Base-by-base conservation (phyloP, 2,329 filamentous ascomycete species). In the Fusarium transvaalense region DNA sequence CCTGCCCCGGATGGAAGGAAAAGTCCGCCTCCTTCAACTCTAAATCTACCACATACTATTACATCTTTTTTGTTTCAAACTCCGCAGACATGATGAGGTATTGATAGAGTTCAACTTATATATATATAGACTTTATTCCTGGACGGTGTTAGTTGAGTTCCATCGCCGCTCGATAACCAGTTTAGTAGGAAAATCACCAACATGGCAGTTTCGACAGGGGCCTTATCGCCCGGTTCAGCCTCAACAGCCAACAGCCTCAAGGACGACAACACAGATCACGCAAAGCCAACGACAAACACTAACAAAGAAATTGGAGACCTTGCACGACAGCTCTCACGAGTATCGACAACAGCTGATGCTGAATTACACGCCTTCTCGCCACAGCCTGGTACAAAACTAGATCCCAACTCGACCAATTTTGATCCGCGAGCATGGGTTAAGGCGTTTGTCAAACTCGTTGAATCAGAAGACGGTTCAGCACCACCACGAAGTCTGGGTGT, bases 391-490 rank as follows among this genome's bases (percentile, higher is more conserved):
- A 68, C 64, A 1, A 56, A 41, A 41, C 47, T 77, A 1, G 73
- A 77, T 15, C 75, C 75, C 1, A 53, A 43, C 15, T 77, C 75
- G 1, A 37, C 73, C 12, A 69, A 52, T 10, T 77, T 77, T 23
- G 69, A 77, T 32, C 48, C 74, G 2, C 47, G 56, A 9, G 70
- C 61, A 32, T 77, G 75, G 76, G 68, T 71, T 1, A 74, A 69
- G 37, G 73, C 76, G 0, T 63, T 76, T 9, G 64, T 76, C 13
- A 67, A 56, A 9, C 56, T 77, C 2, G 68, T 62, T 19, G 74
- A 77, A 37, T 72, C 75, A 0, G 74, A 76, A 5, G 61, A 62
- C 7, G 57, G 50, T 2, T 64, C 76, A 10, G 69, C 74, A 1
- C 73, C 74, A 1, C 23, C 61, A 1, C 61, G 75, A 10, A 69